Conservation (phyloP, 225 moss, liverwort and hornwort species). For the Antitrichia curtipendula region DNA sequence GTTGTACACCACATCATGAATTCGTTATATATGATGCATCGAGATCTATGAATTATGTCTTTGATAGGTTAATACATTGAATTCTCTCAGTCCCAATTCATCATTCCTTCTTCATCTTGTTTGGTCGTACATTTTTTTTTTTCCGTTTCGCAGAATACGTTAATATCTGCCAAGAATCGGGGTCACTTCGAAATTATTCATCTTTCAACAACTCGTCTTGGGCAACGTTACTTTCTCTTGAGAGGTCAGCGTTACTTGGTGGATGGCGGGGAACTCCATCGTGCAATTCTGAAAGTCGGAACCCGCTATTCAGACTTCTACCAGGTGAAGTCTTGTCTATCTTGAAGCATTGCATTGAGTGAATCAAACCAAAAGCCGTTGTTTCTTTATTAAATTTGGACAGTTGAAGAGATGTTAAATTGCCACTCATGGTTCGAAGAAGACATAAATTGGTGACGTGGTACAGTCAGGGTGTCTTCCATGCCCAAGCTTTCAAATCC, state of each 20-base stretch:
- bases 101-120: not conserved
- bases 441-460: not conserved
- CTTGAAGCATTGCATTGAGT: not conserved
- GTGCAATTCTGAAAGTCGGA: conserved; percentile 43
- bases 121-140: not conserved
- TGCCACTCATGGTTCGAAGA: not conserved
- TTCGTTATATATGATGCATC: not conserved
- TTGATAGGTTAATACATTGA: not conserved
- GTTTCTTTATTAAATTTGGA: not conserved
- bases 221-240: conserved; percentile 42
- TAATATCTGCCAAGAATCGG: conserved; percentile 24
- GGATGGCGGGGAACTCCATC: conserved; percentile 18
- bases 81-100: not conserved
- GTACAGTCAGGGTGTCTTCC: not conserved
- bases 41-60: not conserved
- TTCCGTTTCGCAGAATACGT: conserved; percentile 16
- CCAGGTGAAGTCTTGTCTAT: conserved; percentile 45
- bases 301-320: conserved; percentile 30
- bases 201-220: conserved; percentile 30
- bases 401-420: not conserved
- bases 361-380: not conserved
- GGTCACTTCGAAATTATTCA: conserved; percentile 47
- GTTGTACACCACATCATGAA: not conserved
- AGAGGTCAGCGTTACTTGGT: conserved; percentile 62
- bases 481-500: not conserved